Evolutionary conservation across 768 basidiomycete species (phyloP), one percentile per base, ranked within the genome.

Genomic region (Peribolospora kevripleyi): DNA sequence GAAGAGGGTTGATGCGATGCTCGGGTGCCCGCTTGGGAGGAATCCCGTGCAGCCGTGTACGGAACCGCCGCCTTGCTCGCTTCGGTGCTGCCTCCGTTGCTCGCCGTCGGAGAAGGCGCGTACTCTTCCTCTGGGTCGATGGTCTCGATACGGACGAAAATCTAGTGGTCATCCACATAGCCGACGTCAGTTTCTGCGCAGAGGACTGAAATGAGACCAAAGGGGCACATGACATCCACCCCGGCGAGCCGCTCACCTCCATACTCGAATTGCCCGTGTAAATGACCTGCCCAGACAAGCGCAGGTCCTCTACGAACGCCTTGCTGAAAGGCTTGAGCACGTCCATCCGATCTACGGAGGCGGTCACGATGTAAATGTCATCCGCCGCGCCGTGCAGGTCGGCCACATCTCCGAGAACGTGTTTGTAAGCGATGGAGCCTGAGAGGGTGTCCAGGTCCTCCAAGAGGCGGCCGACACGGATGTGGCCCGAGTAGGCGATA

Each of bases 321-420:
- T 57, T 48, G 6, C 50, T 37, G 5, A 63, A 45, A 0, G 63
- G 60, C 7, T 57, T 58, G 4, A 62, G 54, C 14, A 61, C 37
- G 56, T 63, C 63, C 54, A 63, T 55, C 0, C 63, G 55, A 52
- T 63, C 63, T 11, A 63, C 63, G 1, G 61, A 57, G 14, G 63
- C 63, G 1, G 63, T 63, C 10, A 63, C 63, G 38, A 63, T 51
- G 57, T 60, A 62, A 42, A 63, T 48, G 6, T 60, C 58, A n/a
- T 59, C 57, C 0, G 51, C 14, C 8, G 58, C 45, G 39, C 43
- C 25, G 25, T 25, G 25, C 25, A 25, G 25, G 25, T 25, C 25
- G 1, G 42, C 46, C 3, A 57, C 58, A 14, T 59, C 54, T 3
- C 61, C 61, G 0, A 62, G 57, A 8, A 61, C 61, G 47, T 63